These are phyloP conservation scores for Geum urbanum DNA, from an alignment of 306 rosid genomes.

Conservation along the genomic window DNA sequence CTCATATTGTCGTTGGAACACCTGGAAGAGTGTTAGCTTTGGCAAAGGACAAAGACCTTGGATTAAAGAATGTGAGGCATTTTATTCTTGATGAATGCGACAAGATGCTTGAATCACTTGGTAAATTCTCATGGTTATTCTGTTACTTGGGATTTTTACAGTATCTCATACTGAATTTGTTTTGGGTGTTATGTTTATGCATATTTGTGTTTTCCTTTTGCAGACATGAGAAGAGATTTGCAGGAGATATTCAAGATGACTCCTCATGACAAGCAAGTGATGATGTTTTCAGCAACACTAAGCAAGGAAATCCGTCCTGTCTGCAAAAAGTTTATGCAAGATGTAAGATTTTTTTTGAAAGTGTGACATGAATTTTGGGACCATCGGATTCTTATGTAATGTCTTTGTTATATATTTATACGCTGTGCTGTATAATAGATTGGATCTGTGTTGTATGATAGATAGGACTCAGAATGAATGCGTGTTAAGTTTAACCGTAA, in stretches of 20 bases:
- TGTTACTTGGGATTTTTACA: background rate
- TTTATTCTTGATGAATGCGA: conserved; percentile 79
- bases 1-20: conserved; percentile 76
- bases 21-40: conserved; percentile 73
- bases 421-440: too few species aligned
- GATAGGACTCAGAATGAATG: too few species aligned
- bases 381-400: background rate
- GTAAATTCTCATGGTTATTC: conserved; percentile 26
- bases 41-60: conserved; percentile 66
- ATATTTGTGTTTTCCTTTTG: conserved; percentile 16
- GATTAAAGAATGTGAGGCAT: conserved; percentile 71
- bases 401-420: too few species aligned
- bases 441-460: too few species aligned
- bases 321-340: conserved; percentile 87
- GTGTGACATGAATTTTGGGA: background rate
- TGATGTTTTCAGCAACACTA: conserved; percentile 81
- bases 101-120: conserved; percentile 81
- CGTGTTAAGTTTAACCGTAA: too few species aligned
- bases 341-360: conserved; percentile 41
- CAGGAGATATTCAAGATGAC: conserved; percentile 70
- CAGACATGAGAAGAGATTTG: conserved; percentile 77
- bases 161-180: background rate
- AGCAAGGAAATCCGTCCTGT: conserved; percentile 77
- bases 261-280: conserved; percentile 80
- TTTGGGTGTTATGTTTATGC: background rate